phyloP scores from a whole-genome alignment of 345 rosid genomes.

The Rhodamnia argentea region DNA sequence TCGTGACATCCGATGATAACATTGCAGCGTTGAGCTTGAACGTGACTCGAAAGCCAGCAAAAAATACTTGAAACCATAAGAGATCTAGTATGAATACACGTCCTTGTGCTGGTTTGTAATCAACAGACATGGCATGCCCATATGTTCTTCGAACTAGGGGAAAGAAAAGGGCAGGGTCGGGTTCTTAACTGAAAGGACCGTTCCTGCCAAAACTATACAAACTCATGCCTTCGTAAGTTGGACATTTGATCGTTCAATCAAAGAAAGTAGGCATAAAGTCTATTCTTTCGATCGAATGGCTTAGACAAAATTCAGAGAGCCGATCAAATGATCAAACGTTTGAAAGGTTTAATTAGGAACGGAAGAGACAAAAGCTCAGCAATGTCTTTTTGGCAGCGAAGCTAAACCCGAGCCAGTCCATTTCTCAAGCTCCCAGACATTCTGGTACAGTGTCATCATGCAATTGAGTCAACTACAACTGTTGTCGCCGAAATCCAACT shows the following conservation, averaged over 20 bases:
- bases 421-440: not conserved
- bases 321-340: not conserved
- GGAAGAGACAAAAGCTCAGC: not conserved
- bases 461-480: not conserved
- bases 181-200: not conserved
- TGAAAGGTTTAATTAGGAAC: not conserved
- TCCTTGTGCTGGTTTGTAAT: not conserved
- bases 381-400: not conserved
- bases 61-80: not conserved
- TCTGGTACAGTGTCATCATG: not conserved
- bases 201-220: not conserved
- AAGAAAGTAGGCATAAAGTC: not conserved
- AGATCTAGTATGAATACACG: not conserved
- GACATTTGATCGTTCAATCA: not conserved
- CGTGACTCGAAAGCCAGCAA: not conserved
- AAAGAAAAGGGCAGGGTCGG: not conserved
- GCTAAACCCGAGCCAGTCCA: not conserved
- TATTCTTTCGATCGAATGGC: not conserved
- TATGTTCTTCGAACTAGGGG: not conserved
- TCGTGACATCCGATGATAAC: not conserved
- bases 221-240: not conserved
- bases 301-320: not conserved
- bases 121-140: not conserved
- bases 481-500: not conserved
- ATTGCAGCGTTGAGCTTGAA: not conserved